Evolutionary conservation across 2,329 filamentous ascomycete species (phyloP), one percentile per base, ranked within the genome.

Genomic region (Trichoderma atrobrunneum): DNA sequence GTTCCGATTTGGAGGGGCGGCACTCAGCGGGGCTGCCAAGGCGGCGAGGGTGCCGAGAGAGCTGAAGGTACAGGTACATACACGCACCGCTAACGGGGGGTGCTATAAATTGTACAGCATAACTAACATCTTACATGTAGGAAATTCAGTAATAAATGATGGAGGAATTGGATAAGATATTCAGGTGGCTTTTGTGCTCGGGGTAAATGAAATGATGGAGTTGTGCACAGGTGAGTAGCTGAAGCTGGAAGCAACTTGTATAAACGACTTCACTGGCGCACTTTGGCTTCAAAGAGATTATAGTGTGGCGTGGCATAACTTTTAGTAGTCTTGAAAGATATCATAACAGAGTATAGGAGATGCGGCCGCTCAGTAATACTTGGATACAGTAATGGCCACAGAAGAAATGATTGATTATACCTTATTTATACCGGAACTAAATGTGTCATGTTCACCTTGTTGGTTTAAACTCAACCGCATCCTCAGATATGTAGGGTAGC

Each of bases 21-120:
- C n/a, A 54, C 34, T 36, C 28, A 60, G 61, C 61, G 70, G 54
- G 61, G 70, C 43, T 62, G 63, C 51, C 24, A 56, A 66, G 63
- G 63, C 43, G 63, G 48, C 18, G 56, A 57, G 28, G 68, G 43
- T 32, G 39, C 26, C 39, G 56, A n/a, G 39, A n/a, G 43, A 10
- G 67, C 57, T 54, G 14, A n/a, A 43, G 24, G n/a, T 59, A 39
- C 51, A n/a, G 7, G 12, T 36, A 36, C 32, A 34, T 34, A 59
- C 59, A 10, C 34, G n/a, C 11, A 39, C 11, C 26, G 24, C 64
- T 59, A 2, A 24, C 28, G 4, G 12, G 36, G 51, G 48, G 43
- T 26, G n/a, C 48, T 65, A 28, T 21, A 32, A 34, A 16, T 65
- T 43, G 63, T 8, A n/a, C 48, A 54, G 48, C 48, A 48, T 5